phyloP scores from a whole-genome alignment of 1,284 basidiomycete genomes.

The Coniferiporia weirii region DNA sequence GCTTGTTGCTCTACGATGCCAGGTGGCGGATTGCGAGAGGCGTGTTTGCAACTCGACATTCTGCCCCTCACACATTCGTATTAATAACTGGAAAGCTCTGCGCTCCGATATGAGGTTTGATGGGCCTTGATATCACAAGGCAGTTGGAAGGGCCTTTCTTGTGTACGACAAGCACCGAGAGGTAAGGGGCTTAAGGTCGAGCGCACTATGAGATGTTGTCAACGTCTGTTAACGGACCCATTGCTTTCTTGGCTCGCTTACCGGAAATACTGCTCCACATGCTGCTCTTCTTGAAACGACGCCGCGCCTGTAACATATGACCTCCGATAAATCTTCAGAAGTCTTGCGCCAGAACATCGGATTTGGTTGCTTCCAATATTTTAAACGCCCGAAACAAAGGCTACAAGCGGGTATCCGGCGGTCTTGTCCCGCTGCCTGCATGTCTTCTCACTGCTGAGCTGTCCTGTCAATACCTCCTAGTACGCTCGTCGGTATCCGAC shows the following conservation, averaged over 20 bases:
- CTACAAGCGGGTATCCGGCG: background rate
- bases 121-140: too few relatives aligned
- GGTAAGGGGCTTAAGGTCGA: too few relatives aligned
- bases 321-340: background rate
- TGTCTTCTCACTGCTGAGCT: slow-evolving; percentile 6
- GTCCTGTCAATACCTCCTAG: slow-evolving; percentile 4
- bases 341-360: slow-evolving; percentile 2
- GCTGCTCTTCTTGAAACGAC: background rate
- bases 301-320: slow-evolving; percentile 3
- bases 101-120: too few relatives aligned
- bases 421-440: background rate
- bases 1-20: background rate
- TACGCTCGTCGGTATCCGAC: slow-evolving; percentile 6
- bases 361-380: background rate
- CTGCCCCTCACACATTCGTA: background rate
- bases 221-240: background rate
- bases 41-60: background rate
- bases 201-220: background rate
- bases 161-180: too few relatives aligned
- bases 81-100: background rate
- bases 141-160: too few relatives aligned
- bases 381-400: background rate
- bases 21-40: background rate
- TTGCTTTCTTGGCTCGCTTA: background rate
- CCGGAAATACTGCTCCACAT: background rate